Evolutionary conservation across 2,329 filamentous ascomycete genomes (phyloP).

Genomic region (Penicillium sp.): DNA sequence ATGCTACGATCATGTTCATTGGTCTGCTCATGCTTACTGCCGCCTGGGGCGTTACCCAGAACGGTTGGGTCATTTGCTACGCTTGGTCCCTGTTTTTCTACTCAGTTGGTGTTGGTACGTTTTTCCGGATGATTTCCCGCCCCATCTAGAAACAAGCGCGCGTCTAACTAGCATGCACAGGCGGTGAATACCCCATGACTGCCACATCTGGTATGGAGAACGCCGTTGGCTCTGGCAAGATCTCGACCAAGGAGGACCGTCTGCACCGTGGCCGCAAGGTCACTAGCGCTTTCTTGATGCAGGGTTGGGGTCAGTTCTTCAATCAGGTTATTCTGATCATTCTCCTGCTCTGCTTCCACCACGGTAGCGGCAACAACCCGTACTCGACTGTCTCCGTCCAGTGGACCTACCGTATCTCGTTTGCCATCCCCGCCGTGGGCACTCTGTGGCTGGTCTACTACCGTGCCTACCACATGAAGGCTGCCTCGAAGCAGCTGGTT

Average conservation of each 20-base stretch:
- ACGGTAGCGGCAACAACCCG: conserved; percentile 71
- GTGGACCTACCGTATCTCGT: conserved; percentile 90
- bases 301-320: conserved; percentile 94
- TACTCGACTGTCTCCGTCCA: conserved; percentile 78
- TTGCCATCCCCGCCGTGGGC: conserved; percentile 85
- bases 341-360: conserved; percentile 84
- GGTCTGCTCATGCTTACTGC: conserved; percentile 90
- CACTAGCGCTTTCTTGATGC: conserved; percentile 95
- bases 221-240: conserved; percentile 77
- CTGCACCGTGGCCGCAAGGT: conserved; percentile 95
- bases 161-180: conserved; percentile 53
- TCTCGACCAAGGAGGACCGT: conserved; percentile 89
- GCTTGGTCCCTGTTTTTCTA: conserved; percentile 94
- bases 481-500: conserved; percentile 79
- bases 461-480: conserved; percentile 91
- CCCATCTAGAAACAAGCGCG: neutral
- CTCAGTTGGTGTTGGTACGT: conserved; percentile 58
- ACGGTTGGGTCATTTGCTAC: conserved; percentile 98
- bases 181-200: conserved; percentile 95
- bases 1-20: conserved; percentile 90
- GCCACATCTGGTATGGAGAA: conserved; percentile 95
- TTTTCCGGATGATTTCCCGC: neutral
- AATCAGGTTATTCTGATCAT: conserved; percentile 91
- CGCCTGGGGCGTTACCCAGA: conserved; percentile 80
- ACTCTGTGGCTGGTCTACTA: conserved; percentile 96